Conservation (phyloP, 305 asterid species). For the Galium porrigens region DNA sequence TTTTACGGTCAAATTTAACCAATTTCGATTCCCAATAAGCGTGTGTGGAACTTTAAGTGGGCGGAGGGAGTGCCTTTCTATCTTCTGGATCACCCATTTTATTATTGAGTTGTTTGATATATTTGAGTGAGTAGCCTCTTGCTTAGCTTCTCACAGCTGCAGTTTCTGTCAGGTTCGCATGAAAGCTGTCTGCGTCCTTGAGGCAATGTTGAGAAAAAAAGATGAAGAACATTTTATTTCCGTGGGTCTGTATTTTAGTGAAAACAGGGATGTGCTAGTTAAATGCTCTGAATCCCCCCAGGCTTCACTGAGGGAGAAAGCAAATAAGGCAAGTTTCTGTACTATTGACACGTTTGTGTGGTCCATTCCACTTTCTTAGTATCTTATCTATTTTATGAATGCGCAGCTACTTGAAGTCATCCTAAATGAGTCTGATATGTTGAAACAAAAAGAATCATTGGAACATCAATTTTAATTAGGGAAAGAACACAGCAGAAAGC, state of each 20-base stretch:
- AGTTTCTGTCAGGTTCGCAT: constrained; percentile 59
- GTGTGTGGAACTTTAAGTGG: background rate
- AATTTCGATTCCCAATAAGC: background rate
- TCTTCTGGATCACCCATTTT: background rate
- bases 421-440: background rate
- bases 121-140: background rate
- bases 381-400: background rate
- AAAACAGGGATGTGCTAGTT: constrained; percentile 50
- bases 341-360: background rate
- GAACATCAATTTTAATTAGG: background rate
- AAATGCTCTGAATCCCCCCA: constrained; percentile 93
- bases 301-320: constrained; percentile 89
- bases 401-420: background rate
- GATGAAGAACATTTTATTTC: constrained; percentile 45
- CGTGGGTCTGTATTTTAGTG: constrained; percentile 51
- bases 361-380: background rate
- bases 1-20: background rate
- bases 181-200: constrained; percentile 77
- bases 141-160: constrained; percentile 12
- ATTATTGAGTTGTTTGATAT: constrained; percentile 1
- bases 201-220: constrained; percentile 77
- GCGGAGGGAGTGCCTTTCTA: background rate
- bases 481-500: background rate
- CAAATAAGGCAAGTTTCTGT: constrained; percentile 50
- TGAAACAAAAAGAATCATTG: background rate